Conservation (phyloP, 192 early-diverging fungal species). For the Coemansia sp. region DNA sequence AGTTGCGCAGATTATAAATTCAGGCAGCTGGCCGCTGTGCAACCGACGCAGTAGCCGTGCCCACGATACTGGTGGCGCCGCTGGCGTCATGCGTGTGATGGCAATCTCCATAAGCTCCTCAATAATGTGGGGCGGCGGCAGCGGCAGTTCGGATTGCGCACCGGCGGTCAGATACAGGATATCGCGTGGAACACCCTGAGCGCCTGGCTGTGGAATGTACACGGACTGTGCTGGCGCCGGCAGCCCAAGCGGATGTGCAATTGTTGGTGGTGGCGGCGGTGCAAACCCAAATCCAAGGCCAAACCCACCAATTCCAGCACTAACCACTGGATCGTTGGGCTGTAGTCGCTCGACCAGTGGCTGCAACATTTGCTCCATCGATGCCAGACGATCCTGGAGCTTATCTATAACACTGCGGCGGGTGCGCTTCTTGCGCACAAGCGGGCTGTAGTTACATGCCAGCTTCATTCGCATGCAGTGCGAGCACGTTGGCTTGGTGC, state of each 20-base stretch:
- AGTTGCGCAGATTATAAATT: conserved; percentile 41
- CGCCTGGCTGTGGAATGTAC: conserved; percentile 8
- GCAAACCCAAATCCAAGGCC: conserved; percentile 47
- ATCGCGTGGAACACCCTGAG: conserved; percentile 14
- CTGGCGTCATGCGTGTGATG: conserved; percentile 33
- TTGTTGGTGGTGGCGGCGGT: conserved; percentile 29
- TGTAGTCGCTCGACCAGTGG: conserved; percentile 54
- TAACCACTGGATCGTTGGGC: conserved; percentile 49
- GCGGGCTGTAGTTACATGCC: conserved; percentile 55
- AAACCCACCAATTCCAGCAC: conserved; percentile 22
- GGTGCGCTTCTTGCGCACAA: conserved; percentile 55
- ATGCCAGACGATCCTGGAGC: conserved; percentile 50
- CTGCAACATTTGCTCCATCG: conserved; percentile 58
- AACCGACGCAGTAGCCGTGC: conserved; percentile 31
- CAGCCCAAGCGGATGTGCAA: conserved; percentile 38
- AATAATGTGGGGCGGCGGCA: conserved; percentile 38
- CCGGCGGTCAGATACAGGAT: not conserved
- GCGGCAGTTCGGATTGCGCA: conserved; percentile 8
- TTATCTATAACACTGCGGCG: conserved; percentile 56
- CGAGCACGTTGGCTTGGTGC: conserved; percentile 50
- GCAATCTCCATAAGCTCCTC: conserved; percentile 54
- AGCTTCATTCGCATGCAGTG: conserved; percentile 56
- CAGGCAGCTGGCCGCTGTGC: conserved; percentile 44
- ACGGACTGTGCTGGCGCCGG: conserved; percentile 9
- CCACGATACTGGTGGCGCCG: conserved; percentile 42